Percentiles rank a stretch among this genome's conserved stretches.
phyloP scores from a whole-genome alignment of 352 stramenopile species.

The Phytophthora litchii region DNA sequence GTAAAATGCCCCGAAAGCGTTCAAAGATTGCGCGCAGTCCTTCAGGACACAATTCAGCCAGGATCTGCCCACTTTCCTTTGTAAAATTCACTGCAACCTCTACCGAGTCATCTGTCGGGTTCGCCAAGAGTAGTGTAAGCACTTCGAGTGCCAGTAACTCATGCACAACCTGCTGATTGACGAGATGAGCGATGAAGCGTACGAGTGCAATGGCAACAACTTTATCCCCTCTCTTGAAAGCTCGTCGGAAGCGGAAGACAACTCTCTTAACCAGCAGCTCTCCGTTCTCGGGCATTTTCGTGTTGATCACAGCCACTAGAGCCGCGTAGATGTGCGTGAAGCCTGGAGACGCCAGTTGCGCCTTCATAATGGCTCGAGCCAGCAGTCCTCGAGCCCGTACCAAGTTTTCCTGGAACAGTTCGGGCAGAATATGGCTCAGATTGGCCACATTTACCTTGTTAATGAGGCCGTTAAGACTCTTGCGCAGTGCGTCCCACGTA shows the following conservation, averaged over 20 bases:
- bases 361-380: slow-evolving; percentile 95
- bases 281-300: slow-evolving; percentile 98
- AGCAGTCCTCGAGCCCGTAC: slow-evolving; percentile 96
- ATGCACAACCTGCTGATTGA: slow-evolving; percentile 98
- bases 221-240: slow-evolving; percentile 98
- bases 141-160: slow-evolving; percentile 98
- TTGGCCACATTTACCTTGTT: slow-evolving; percentile 97
- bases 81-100: slow-evolving; percentile 98
- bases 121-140: slow-evolving; percentile 95
- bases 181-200: slow-evolving; percentile 98
- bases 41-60: slow-evolving; percentile 84
- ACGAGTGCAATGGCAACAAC: slow-evolving; percentile 94
- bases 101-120: slow-evolving; percentile 98
- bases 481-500: slow-evolving; percentile 96
- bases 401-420: slow-evolving; percentile 98
- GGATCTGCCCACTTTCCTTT: slow-evolving; percentile 94
- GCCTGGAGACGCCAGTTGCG: slow-evolving; percentile 94
- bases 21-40: slow-evolving; percentile 97
- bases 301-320: slow-evolving; percentile 98
- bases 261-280: slow-evolving; percentile 94
- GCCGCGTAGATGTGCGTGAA: slow-evolving; percentile 98
- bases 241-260: slow-evolving; percentile 94
- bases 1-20: slow-evolving; percentile 96
- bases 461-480: slow-evolving; percentile 98
- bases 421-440: slow-evolving; percentile 95